Percentiles rank a stretch among this genome's conserved stretches.
Evolutionary conservation across 441 rosid species (phyloP).

Genomic region (Syzygium syzygioides): DNA sequence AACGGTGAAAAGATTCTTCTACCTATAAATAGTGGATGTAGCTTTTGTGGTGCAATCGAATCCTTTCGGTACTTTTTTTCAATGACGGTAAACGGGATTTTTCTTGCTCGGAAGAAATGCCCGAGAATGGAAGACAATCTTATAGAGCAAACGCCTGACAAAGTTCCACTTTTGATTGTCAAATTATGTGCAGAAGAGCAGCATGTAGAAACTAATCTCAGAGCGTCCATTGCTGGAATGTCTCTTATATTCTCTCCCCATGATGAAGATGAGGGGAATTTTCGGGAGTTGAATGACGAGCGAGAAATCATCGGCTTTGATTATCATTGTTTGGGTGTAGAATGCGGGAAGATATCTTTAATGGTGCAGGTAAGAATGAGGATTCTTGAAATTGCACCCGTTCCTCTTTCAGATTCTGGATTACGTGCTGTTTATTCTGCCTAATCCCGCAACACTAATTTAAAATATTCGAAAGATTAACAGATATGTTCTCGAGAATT

Average conservation of each 20-base stretch:
- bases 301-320: slow-evolving; percentile 23
- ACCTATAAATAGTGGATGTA: background rate
- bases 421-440: no score
- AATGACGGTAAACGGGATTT: background rate
- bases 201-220: slow-evolving; percentile 75
- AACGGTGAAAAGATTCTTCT: background rate
- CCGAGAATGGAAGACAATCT: background rate
- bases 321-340: slow-evolving; percentile 64
- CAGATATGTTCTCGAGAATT: no score
- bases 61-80: background rate
- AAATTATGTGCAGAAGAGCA: slow-evolving; percentile 55
- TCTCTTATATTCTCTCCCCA: slow-evolving; percentile 56
- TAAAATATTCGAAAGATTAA: no score
- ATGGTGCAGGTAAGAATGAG: slow-evolving; percentile 63
- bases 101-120: background rate
- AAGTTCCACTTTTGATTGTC: background rate
- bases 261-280: slow-evolving; percentile 43
- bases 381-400: slow-evolving; percentile 4
- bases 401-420: slow-evolving; percentile 9
- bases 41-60: background rate
- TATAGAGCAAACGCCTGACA: background rate
- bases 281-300: slow-evolving; percentile 18
- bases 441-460: no score
- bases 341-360: slow-evolving; percentile 53
- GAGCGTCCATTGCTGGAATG: slow-evolving; percentile 59